Evolutionary conservation across 371 early-diverging fungal genomes (phyloP).

Genomic region (Choanephora cucurbitarum): DNA sequence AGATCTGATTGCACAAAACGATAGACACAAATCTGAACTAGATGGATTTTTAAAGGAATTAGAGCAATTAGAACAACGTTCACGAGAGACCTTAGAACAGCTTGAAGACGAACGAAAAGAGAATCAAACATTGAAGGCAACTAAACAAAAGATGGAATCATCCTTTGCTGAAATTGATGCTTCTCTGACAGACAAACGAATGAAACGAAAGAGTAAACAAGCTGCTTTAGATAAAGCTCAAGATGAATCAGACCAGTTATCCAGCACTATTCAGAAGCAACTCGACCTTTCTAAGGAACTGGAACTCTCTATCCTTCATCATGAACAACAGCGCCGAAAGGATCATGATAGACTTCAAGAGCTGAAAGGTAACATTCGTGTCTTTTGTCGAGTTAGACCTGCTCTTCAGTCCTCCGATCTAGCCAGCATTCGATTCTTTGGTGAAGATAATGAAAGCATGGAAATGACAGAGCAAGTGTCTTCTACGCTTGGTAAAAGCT

Average conservation of each 20-base stretch:
- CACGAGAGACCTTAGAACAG: not conserved
- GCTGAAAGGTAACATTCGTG: constrained; percentile 97
- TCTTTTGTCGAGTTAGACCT: constrained; percentile 96
- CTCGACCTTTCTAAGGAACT: constrained; percentile 36
- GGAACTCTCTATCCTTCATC: constrained; percentile 69
- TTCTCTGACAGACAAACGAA: not conserved
- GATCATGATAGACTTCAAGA: constrained; percentile 95
- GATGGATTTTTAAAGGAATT: not conserved
- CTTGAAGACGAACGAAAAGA: constrained; percentile 5
- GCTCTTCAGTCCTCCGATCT: constrained; percentile 33
- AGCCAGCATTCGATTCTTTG: constrained; percentile 42
- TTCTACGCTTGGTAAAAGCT: constrained; percentile 39
- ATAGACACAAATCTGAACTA: not conserved
- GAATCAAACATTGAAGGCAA: constrained; percentile 1
- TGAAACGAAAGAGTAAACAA: not conserved
- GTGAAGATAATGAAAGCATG: constrained; percentile 54
- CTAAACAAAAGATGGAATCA: not conserved
- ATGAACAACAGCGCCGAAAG: constrained; percentile 77
- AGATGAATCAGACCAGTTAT: not conserved
- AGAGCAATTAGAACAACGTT: not conserved
- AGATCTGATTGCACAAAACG: constrained; percentile 7
- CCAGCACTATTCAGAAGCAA: constrained; percentile 15
- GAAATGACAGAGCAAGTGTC: constrained; percentile 49
- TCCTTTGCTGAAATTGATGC: constrained; percentile 3
- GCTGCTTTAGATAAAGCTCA: constrained; percentile 8